These are phyloP conservation scores for Sporothrix protearum DNA, from an alignment of 2,329 filamentous ascomycete species.

Conservation along the genomic window DNA sequence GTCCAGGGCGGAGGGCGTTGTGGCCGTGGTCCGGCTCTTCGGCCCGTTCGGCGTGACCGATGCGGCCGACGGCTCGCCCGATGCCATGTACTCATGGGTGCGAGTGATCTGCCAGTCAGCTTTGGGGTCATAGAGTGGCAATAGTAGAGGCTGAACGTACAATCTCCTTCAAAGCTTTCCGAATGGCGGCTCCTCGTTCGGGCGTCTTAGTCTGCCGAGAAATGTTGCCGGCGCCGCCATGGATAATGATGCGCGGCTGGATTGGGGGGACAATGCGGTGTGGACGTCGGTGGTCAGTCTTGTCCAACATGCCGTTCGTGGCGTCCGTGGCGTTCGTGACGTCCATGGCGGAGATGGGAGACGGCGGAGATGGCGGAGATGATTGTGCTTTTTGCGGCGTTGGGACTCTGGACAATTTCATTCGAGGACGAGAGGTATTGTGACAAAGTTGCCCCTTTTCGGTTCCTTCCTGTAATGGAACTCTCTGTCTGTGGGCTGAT, in stretches of 20 bases:
- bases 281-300: neutral
- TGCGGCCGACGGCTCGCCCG: constrained; percentile 18
- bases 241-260: constrained; percentile 62
- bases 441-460: neutral
- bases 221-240: constrained; percentile 71
- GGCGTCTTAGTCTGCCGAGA: constrained; percentile 56
- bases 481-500: neutral
- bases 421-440: too few relatives aligned
- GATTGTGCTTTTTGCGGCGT: too few relatives aligned
- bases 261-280: constrained; percentile 26
- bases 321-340: neutral
- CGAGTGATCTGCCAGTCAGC: constrained; percentile 40
- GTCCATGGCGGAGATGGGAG: neutral
- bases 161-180: constrained; percentile 58
- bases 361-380: neutral
- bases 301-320: neutral
- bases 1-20: constrained; percentile 61
- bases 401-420: neutral
- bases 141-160: too few relatives aligned
- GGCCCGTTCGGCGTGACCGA: neutral
- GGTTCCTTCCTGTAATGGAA: neutral
- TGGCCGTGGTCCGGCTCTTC: neutral
- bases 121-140: neutral
- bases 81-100: constrained; percentile 48
- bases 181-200: constrained; percentile 56